These are phyloP conservation scores for Fusarium albidum DNA, from an alignment of 2,329 filamentous ascomycete species.

Conservation along the genomic window DNA sequence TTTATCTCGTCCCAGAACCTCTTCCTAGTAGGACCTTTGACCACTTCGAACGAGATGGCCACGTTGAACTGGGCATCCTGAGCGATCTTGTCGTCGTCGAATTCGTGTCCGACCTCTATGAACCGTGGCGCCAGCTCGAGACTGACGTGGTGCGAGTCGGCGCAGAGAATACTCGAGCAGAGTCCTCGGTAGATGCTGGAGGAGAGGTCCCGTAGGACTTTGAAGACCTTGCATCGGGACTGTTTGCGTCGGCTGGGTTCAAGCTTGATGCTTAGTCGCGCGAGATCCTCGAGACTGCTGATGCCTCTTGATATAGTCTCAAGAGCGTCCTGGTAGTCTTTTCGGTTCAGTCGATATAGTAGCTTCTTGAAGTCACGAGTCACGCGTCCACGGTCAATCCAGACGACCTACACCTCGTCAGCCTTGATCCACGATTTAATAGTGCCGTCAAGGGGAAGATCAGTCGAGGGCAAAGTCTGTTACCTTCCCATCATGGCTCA, in stretches of 20 bases:
- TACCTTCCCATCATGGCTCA: slow-evolving; percentile 4
- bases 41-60: slow-evolving; percentile 9
- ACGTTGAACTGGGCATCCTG: slow-evolving; percentile 12
- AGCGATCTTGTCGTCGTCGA: background rate
- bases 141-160: slow-evolving; percentile 5
- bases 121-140: background rate
- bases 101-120: background rate
- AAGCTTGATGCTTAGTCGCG: background rate
- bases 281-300: background rate
- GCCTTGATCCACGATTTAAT: rapidly evolving
- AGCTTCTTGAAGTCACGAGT: slow-evolving; percentile 16
- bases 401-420: background rate
- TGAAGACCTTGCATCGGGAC: slow-evolving; percentile 17
- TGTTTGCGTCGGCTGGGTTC: slow-evolving; percentile 10
- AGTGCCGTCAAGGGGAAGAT: too few species aligned
- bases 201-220: slow-evolving; percentile 9
- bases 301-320: background rate
- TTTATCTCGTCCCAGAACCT: slow-evolving; percentile 15
- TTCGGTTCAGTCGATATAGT: slow-evolving; percentile 3
- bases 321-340: slow-evolving; percentile 14
- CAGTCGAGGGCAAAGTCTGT: too few species aligned
- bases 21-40: background rate
- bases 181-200: slow-evolving; percentile 22
- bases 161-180: slow-evolving; percentile 15
- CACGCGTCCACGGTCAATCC: background rate